Base-by-base conservation (phyloP, 78 protist species). In the Carpediemonas membranifera region DNA sequence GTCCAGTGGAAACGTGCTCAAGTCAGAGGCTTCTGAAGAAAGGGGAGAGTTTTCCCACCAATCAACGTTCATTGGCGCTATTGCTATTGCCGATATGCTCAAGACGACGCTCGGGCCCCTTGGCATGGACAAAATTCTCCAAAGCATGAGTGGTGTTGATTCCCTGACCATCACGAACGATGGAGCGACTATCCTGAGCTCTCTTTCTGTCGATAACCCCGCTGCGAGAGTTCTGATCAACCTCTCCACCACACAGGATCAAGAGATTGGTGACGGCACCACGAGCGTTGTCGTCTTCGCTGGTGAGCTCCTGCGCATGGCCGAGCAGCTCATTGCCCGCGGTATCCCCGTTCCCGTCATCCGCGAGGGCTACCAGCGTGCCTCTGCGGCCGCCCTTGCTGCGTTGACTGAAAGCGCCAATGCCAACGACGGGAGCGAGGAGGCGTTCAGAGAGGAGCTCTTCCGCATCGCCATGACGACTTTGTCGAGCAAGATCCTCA, bases 251-350 rank as follows among this genome's bases (percentile, higher is more conserved):
- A n/a, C n/a, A n/a, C n/a, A n/a, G 69, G 93, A 86, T 33, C 98
- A 92, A 62, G 96, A 92, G n/a, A 98, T 98, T 54, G 99, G 95
- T 59, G 99, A 98, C 25, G 95, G 98, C 16, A 96, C 99, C 15
- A 61, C 78, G 43, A 35, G 74, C 14, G 96, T 93, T 14, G 59
- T 78, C 51, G 98, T 96, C 14, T 74, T 96, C 5, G 91, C 97
- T 0, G 96, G 98, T 35, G 97, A 91, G 83, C 83, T 96, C 14
- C 84, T 94, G n/a, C 74, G 92, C 37, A 93, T 90, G 65, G 98
- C 95, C 14, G 97, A 91, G 57, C 80, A 87, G 77, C 90, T 96
- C 16, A 30, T 94, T 34, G 65, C 62, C 30, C 68, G 73, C 72
- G 69, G 79, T 56, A 79, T 96, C 57, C 99, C 93, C 81, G 98